Base-by-base conservation (phyloP, 2,329 filamentous ascomycete species). In the Fusarium incarnatum region DNA sequence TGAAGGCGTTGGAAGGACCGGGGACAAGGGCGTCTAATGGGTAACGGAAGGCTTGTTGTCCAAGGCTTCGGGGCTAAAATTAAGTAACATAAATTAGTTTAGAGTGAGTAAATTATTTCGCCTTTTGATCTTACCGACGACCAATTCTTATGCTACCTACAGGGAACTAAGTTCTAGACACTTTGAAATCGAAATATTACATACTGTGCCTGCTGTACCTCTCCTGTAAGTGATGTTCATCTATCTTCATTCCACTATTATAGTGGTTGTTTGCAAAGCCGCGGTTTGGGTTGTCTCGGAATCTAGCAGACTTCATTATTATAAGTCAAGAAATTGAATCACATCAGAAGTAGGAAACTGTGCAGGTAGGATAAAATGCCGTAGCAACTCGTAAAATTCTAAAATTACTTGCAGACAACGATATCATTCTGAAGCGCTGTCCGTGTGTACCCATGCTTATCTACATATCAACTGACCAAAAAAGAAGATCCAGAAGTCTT, bases 351-450 rank as follows among this genome's bases (percentile, higher is more conserved):
- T 9, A 22, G n/a, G 5, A 12, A n/a, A 18, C 6, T 13, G 13
- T 42, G 25, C 12, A 2, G 28, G 25, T 45, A 48, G 11, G 15
- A 20, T 41, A 30, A 23, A 58, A 44, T 50, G 45, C 32, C 56
- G 62, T 68, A 55, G 58, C 45, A 46, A 59, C 42, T 50, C 47
- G 41, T 70, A 41, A 55, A 15, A 48, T 56, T 71, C 50, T 65
- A 66, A 56, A 59, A 71, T 71, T 71, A 65, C 50, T 58, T 70
- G 40, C 52, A 53, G 52, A 65, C 64, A 68, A 68, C 48, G 53
- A 32, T 49, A 53, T 58, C 68, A 71, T 68, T 70, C 67, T 71
- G 68, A 68, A 57, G 55, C 55, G 67, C 44, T 60, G 53, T 44
- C 44, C 46, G 40, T 28, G 30, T 56, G 45, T 59, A 57, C 56